phyloP scores from a whole-genome alignment of 2,329 filamentous ascomycete species.

The Trichophyton rubrum region DNA sequence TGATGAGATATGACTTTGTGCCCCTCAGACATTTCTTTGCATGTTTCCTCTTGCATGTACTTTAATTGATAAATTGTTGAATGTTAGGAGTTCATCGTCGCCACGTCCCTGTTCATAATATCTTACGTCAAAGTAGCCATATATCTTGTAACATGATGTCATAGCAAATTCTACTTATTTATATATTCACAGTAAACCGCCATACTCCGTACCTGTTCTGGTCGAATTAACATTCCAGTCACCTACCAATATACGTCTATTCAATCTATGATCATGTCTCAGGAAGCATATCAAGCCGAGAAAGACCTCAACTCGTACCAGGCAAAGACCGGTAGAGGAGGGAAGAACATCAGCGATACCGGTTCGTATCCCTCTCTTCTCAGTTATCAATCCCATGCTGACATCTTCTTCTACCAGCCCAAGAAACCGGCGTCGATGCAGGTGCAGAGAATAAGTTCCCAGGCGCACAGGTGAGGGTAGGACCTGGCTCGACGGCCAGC shows the following conservation, averaged over 20 bases:
- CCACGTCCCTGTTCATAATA: neutral
- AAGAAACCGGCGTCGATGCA: constrained; percentile 33
- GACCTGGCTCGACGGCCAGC: constrained; percentile 22
- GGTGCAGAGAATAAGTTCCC: constrained; percentile 28
- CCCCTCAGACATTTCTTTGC: neutral
- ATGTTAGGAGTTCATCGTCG: neutral
- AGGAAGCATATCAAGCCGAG: constrained; percentile 25
- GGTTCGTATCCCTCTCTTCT: constrained; percentile 1
- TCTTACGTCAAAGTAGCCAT: neutral
- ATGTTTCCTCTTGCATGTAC: neutral
- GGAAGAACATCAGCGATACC: constrained; percentile 30
- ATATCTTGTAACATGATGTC: neutral
- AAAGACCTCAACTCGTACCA: constrained; percentile 30
- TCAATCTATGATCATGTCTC: constrained; percentile 13
- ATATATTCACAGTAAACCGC: neutral
- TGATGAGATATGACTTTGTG: constrained; percentile 1
- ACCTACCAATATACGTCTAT: neutral
- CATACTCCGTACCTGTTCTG: neutral
- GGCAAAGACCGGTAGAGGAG: constrained; percentile 25
- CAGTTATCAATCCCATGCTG: neutral
- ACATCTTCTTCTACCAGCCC: constrained; percentile 16
- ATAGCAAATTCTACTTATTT: neutral
- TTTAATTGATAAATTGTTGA: neutral
- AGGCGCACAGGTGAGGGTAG: constrained; percentile 27
- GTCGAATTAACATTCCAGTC: neutral